Evolutionary conservation across 176 grass and related monocot species (phyloP), one percentile per base, ranked within the genome.

Genomic region (Triticum timopheevii): DNA sequence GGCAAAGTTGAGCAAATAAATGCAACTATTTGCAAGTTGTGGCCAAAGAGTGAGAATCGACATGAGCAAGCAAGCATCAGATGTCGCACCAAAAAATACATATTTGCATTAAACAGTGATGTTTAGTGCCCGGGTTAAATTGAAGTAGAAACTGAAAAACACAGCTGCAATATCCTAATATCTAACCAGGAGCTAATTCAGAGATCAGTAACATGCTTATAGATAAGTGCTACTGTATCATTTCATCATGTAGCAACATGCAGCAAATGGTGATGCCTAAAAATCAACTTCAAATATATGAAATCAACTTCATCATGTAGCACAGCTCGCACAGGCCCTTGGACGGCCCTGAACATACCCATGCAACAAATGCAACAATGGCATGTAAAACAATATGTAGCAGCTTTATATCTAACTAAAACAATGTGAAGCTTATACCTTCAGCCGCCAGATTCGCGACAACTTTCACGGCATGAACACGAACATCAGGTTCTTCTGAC

Each of bases 401-500:
- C 13, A 69, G 19, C 20, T 44, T 16, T 78, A 22, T 35, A 25
- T 82, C 34, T 10, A 77, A 25, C 42, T 8, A 78, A 40, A 25
- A 70, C 39, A 33, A 40, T 20, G 49, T 30, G 65, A 78, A 70
- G 69, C 61, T 62, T 74, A 19, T 54, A 99, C 97, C 97, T 97
- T 99, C 97, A 88, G 97, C 97, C 77, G 97, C 97, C 59, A 99
- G 88, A 88, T 99, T 99, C 36, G 97, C 97, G 0, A 99, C 97
- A 82, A 99, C 97, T 92, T 99, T 99, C 31, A 99, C 97, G 13
- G 97, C 97, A 86, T 99, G 97, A 90, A 99, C 87, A 71, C 94
- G 97, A 73, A 99, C 94, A 92, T 99, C 97, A 68, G 90, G 90
- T 68, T 99, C 97, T 70, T 99, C 97, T 9, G 97, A 97, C 90